Base-by-base conservation (phyloP, 305 asterid genomes). In the Ajuga reptans region DNA sequence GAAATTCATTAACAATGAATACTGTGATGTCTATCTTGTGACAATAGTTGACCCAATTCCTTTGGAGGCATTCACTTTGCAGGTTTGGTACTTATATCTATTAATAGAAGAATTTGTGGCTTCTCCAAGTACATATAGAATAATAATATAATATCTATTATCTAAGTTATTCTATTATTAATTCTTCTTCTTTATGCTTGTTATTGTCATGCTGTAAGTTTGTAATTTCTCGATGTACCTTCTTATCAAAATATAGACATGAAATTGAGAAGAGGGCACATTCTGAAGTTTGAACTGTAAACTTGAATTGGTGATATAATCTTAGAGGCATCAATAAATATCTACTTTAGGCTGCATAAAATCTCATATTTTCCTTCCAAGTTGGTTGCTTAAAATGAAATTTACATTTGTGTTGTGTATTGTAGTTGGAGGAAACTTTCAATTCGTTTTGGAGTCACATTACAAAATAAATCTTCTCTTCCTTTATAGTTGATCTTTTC, bases 61-160 rank as follows among this genome's bases (percentile, higher is more conserved):
- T 9, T 67, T 93, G 88, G 92, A 90, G 79, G 99, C 99, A 68
- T 93, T 90, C 67, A 89, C 92, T 39, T 94, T 93, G 80, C 96
- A 93, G 99, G 99, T 90, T 9, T 75, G 83, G 31, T 43, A 58
- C 73, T 59, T 72, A 27, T 63, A 16, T 59, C 69, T 64, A 31
- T 65, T 17, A n/a, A 49, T 68, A 4, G n/a, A 68, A 51, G 43
- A 43, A 43, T 10, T 49, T 14, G 36, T 31, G 6, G 49, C 54
- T 47, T 61, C 39, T 47, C 49, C 50, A 49, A 16, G 37, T 43
- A 64, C 58, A 54, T 50, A 31, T 18, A 18, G 3, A 41, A 64
- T 14, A 43, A 57, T 56, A n/a, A n/a, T n/a, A n/a, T n/a, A n/a
- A n/a, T n/a, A n/a, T n/a, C n/a, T 6, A 46, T 21, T 21, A 21